phyloP scores from a whole-genome alignment of 768 basidiomycete species.

The Mycena metata region DNA sequence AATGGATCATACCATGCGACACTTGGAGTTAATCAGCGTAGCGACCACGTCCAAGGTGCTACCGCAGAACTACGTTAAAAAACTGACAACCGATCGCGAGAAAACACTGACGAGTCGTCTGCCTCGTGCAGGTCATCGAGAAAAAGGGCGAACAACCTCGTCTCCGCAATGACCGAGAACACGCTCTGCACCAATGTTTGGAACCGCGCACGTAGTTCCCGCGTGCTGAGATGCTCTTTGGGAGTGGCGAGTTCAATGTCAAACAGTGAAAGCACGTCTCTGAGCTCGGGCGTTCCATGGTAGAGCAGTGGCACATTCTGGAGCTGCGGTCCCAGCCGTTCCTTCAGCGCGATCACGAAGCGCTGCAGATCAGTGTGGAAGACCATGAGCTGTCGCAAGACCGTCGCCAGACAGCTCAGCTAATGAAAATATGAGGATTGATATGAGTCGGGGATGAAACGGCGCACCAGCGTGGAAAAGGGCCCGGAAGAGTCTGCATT shows the following conservation, averaged over 20 bases:
- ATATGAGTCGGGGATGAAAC: background rate
- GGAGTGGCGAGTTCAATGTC: constrained; percentile 65
- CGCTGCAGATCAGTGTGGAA: constrained; percentile 78
- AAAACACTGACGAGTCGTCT: constrained; percentile 67
- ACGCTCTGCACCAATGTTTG: constrained; percentile 79
- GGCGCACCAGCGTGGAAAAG: constrained; percentile 72
- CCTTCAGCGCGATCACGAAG: constrained; percentile 71
- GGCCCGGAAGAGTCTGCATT: constrained; percentile 71
- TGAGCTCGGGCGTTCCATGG: constrained; percentile 78
- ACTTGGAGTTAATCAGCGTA: constrained; percentile 73
- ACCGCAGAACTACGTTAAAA: constrained; percentile 21
- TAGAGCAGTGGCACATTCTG: constrained; percentile 79
- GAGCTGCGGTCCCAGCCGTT: constrained; percentile 76
- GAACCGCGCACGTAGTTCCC: constrained; percentile 77
- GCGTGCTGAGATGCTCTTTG: constrained; percentile 67
- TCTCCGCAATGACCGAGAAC: constrained; percentile 77
- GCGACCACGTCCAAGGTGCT: constrained; percentile 78
- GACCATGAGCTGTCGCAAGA: constrained; percentile 80
- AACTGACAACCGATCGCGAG: background rate
- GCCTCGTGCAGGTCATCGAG: constrained; percentile 84
- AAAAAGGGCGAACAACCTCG: constrained; percentile 77
- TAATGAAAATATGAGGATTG: constrained; percentile 42
- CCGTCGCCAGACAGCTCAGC: constrained; percentile 78
- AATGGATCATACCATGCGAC: constrained; percentile 65
- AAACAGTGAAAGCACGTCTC: constrained; percentile 70